Base-by-base conservation (phyloP, 257 asterid genomes). In the Capsicum baccatum region DNA sequence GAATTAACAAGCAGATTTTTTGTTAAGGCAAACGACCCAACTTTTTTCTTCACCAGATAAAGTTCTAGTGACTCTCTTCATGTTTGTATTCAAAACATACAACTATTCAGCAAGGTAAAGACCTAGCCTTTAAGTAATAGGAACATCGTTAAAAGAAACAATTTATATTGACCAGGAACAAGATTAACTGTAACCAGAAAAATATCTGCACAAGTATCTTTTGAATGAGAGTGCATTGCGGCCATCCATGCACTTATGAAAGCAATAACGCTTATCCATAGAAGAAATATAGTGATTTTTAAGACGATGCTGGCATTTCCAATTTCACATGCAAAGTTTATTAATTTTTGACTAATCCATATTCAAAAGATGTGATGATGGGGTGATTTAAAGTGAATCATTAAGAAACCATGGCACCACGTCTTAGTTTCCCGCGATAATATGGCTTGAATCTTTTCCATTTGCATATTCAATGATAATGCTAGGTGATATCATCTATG, bases 21-120 rank as follows among this genome's bases (percentile, higher is more conserved):
- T 13, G 48, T 8, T 33, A 76, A 76, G 64, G 21, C 48, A 52
- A 14, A 54, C 0, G 64, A 76, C 47, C 48, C 14, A 76, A 54
- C 62, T 14, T 13, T 13, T 52, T 8, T 39, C 81, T 52, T 26
- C 81, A 54, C 63, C 9, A 76, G n/a, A 52, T 6, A 13, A 26
- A 14, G 81, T 26, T 76, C 81, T 26, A 26, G 63, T 13, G 14
- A 76, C 81, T 76, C 78, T 52, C 13, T 76, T 76, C 44, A 26
- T 26, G 13, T 21, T 8, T 76, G 26, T 26, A 76, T 12, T 14
- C 47, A 26, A 76, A 52, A 21, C 60, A 52, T 76, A 12, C 44
- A 4, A 52, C 26, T 26, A 76, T 21, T 26, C 63, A 14, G 13
- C 48, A 76, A 52, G 13, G 64, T 47, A 76, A 21, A 76, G 47